These are phyloP conservation scores for Aspergillus fumigatiaffinis DNA, from an alignment of 2,329 filamentous ascomycete genomes.

Conservation along the genomic window DNA sequence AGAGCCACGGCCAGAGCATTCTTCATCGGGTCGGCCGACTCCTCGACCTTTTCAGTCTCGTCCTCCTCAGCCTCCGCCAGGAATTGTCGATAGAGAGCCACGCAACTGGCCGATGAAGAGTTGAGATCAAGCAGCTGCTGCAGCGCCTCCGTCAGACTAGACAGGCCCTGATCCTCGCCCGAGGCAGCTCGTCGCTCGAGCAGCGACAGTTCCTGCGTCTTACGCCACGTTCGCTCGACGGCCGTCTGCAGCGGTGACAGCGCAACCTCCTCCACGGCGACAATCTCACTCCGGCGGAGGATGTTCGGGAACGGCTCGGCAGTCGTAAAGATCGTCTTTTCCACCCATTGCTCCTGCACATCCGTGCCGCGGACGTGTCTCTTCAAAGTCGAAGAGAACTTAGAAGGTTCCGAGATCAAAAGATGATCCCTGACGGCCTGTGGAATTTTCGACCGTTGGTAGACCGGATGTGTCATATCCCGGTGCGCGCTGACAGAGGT, in stretches of 20 bases:
- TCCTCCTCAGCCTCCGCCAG: constrained; percentile 51
- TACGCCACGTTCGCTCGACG: constrained; percentile 82
- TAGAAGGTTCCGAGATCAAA: constrained; percentile 69
- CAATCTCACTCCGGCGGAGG: constrained; percentile 78
- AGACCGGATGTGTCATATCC: constrained; percentile 76
- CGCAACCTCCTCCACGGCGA: constrained; percentile 61
- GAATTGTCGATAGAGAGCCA: constrained; percentile 72
- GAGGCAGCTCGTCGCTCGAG: constrained; percentile 72
- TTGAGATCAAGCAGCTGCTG: constrained; percentile 74
- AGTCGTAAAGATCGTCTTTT: constrained; percentile 81
- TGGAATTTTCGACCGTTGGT: constrained; percentile 80
- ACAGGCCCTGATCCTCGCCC: constrained; percentile 66
- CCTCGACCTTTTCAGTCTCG: constrained; percentile 48
- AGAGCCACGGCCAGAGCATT: constrained; percentile 79
- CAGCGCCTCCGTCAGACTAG: constrained; percentile 69
- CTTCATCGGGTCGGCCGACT: constrained; percentile 56
- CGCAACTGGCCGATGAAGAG: constrained; percentile 67
- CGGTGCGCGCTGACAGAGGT: constrained; percentile 77
- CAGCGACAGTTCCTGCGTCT: constrained; percentile 76
- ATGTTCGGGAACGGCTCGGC: constrained; percentile 89
- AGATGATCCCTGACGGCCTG: constrained; percentile 83
- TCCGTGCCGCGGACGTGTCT: constrained; percentile 65
- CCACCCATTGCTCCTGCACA: constrained; percentile 68
- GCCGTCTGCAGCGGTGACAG: constrained; percentile 80
- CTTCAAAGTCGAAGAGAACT: constrained; percentile 72